Evolutionary conservation across 164 flowering plant genomes (phyloP).

Genomic region (Piper longum): DNA sequence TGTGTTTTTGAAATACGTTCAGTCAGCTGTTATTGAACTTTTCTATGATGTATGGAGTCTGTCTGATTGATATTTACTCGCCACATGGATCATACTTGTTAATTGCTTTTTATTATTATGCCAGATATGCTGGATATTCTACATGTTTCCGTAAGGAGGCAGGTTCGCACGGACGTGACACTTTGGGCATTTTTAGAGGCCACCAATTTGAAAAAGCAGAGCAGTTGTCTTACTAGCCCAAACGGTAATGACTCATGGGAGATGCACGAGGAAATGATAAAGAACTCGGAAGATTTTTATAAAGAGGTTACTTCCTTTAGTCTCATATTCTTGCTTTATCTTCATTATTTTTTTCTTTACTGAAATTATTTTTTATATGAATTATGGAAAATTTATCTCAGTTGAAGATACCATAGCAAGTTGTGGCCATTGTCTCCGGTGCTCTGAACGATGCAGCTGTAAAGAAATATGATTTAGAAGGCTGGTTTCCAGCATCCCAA

Average conservation of each 20-base stretch:
- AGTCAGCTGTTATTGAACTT: no score
- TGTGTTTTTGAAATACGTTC: not conserved
- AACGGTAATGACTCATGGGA: constrained; percentile 73
- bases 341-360: not conserved
- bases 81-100: no score
- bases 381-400: constrained; percentile 14
- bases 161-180: constrained; percentile 95
- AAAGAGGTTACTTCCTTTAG: constrained; percentile 32
- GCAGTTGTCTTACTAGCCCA: constrained; percentile 87
- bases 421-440: constrained; percentile 87
- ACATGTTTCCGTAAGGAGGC: constrained; percentile 98
- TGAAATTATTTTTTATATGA: not conserved
- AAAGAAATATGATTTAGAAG: constrained; percentile 94
- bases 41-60: no score
- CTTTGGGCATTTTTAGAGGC: constrained; percentile 86
- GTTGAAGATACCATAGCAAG: constrained; percentile 75
- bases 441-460: constrained; percentile 97
- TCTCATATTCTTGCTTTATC: not conserved
- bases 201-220: constrained; percentile 98
- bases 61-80: no score
- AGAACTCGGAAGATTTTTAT: constrained; percentile 76
- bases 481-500: constrained; percentile 86
- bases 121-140: constrained; percentile 92
- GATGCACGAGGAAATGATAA: constrained; percentile 80
- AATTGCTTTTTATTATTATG: not conserved